Percentiles rank a stretch among this genome's conserved stretches.
phyloP scores from a whole-genome alignment of 176 grass and related monocot genomes.

The Lolium rigidum region DNA sequence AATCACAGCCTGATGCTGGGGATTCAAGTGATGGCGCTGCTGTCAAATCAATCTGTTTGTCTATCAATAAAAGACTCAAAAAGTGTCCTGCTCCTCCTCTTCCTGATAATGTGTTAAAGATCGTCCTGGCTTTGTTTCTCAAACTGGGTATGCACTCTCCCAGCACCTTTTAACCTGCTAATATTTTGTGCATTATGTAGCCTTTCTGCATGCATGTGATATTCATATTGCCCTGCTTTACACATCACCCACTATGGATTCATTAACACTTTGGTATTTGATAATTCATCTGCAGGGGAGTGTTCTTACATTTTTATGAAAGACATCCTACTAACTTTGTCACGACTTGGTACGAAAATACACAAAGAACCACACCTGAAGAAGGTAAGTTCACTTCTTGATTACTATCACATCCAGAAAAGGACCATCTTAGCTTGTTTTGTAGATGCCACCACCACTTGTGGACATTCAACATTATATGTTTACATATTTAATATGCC shows the following conservation, averaged over 20 bases:
- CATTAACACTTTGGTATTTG: conserved; percentile 13
- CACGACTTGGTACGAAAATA: conserved; percentile 46
- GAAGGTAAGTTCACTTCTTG: conserved; percentile 64
- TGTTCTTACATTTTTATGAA: conserved; percentile 80
- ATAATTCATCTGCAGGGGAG: conserved; percentile 55
- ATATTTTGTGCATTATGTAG: conserved; percentile 12
- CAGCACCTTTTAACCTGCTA: not conserved
- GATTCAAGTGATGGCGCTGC: conserved; percentile 47
- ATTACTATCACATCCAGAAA: conserved; percentile 16
- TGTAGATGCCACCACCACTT: not conserved
- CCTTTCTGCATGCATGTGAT: conserved; percentile 25
- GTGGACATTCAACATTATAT: not conserved
- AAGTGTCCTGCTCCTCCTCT: conserved; percentile 46
- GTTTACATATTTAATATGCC: not conserved
- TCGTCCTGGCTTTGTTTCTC: conserved; percentile 78
- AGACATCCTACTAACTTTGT: conserved; percentile 77
- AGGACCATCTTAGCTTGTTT: conserved; percentile 15
- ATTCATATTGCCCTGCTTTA: conserved; percentile 8
- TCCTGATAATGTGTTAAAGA: conserved; percentile 48
- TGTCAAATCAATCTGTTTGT: conserved; percentile 75
- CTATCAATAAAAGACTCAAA: conserved; percentile 62
- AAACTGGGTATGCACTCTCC: conserved; percentile 71
- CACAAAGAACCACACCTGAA: conserved; percentile 53
- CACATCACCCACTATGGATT: not conserved
- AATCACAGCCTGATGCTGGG: conserved; percentile 46